Percentiles rank a stretch among this genome's conserved stretches.
phyloP scores from a whole-genome alignment of 2,329 filamentous ascomycete species.

The Nothomitra cinnamomea region DNA sequence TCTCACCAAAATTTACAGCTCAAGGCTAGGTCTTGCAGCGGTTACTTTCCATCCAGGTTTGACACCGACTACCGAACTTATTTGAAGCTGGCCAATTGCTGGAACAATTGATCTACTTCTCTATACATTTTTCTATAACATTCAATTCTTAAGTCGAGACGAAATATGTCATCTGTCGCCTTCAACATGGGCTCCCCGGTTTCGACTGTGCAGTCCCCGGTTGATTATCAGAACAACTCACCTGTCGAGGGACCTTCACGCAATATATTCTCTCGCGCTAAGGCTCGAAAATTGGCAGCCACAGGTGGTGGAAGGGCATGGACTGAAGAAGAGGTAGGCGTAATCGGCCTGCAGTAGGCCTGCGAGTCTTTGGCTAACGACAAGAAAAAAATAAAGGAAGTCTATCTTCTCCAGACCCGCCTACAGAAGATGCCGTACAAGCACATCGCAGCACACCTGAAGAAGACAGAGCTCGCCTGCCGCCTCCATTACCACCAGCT shows the following conservation, averaged over 20 bases:
- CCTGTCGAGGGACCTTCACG: slow-evolving; percentile 38
- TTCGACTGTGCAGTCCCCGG: neutral
- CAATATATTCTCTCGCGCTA: slow-evolving; percentile 26
- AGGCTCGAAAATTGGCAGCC: slow-evolving; percentile 50
- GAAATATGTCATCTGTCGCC: slow-evolving; percentile 9
- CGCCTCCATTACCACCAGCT: slow-evolving; percentile 78
- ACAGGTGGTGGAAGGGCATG: slow-evolving; percentile 64
- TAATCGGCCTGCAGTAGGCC: no score
- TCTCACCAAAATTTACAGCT: neutral
- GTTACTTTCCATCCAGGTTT: neutral
- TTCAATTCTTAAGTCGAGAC: neutral
- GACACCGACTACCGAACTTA: neutral
- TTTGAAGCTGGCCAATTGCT: neutral
- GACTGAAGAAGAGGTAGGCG: slow-evolving; percentile 66
- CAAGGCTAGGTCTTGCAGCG: neutral
- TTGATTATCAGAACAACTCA: slow-evolving; percentile 19
- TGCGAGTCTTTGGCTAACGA: neutral
- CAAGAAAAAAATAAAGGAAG: slow-evolving; percentile 37
- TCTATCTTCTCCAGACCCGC: slow-evolving; percentile 68
- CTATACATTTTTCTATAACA: slow-evolving; percentile 6
- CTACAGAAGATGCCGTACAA: slow-evolving; percentile 84
- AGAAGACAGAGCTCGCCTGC: slow-evolving; percentile 78
- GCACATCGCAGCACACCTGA: slow-evolving; percentile 68
- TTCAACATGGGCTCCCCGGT: slow-evolving; percentile 5
- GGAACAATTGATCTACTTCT: slow-evolving; percentile 3